phyloP scores from a whole-genome alignment of 306 rosid genomes.

The Cyamopsis tetragonoloba region DNA sequence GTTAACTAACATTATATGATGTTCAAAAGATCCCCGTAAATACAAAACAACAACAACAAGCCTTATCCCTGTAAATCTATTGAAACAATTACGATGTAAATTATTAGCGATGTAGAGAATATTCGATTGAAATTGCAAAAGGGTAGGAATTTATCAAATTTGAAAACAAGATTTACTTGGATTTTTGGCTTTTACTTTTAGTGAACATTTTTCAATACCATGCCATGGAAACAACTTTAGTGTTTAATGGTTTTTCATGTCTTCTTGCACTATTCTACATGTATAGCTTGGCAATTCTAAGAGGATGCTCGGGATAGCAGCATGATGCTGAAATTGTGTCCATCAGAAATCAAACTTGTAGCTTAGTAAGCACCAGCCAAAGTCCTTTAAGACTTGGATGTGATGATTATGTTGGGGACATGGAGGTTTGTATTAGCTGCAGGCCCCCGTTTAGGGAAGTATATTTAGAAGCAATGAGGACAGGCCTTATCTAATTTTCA shows the following conservation, averaged over 20 bases:
- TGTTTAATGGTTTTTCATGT: not conserved
- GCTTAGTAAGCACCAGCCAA: no score
- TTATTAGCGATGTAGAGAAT: not conserved
- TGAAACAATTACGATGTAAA: not conserved
- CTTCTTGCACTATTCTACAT: not conserved
- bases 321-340: no score
- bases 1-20: slow-evolving; percentile 1
- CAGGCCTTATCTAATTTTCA: no score
- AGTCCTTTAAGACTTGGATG: no score
- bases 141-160: not conserved
- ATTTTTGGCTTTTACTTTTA: not conserved
- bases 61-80: slow-evolving; percentile 11
- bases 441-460: no score
- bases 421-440: no score
- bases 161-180: not conserved
- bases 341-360: no score
- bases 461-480: no score
- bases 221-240: not conserved
- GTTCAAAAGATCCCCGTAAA: not conserved
- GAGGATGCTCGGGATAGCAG: no score
- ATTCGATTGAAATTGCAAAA: not conserved
- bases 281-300: not conserved
- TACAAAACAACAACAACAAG: no score
- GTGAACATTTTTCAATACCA: not conserved
- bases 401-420: no score